These are phyloP conservation scores for Kwoniella sp. DNA, from an alignment of 768 basidiomycete genomes.

Conservation along the genomic window DNA sequence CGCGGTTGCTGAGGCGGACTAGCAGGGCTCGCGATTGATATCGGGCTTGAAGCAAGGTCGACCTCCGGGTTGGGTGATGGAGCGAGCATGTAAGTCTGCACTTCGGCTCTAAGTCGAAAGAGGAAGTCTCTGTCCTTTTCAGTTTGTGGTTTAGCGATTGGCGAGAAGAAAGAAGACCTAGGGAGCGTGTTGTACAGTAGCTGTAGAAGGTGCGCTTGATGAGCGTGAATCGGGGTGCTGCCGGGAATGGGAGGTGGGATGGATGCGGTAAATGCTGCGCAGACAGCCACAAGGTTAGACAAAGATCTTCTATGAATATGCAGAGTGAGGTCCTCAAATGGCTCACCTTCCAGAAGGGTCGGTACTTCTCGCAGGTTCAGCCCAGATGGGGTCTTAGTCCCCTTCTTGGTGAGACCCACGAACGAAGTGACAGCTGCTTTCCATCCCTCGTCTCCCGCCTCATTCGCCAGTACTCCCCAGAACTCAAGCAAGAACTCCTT, in stretches of 20 bases:
- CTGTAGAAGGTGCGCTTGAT: constrained; percentile 45
- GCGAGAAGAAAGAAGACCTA: constrained; percentile 36
- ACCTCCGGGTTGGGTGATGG: constrained; percentile 26
- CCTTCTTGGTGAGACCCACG: constrained; percentile 44
- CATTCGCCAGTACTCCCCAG: constrained; percentile 46
- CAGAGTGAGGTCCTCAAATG: not conserved
- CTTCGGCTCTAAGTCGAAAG: constrained; percentile 43
- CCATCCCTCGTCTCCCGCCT: constrained; percentile 50
- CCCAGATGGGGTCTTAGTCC: constrained; percentile 49
- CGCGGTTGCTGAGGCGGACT: not conserved
- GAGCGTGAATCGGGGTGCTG: constrained; percentile 26
- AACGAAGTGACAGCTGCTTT: constrained; percentile 26
- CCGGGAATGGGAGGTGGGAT: constrained; percentile 25
- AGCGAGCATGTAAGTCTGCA: constrained; percentile 42
- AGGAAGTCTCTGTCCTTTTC: constrained; percentile 48
- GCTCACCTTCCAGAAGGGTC: constrained; percentile 47
- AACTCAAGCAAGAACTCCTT: constrained; percentile 53
- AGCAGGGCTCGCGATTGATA: constrained; percentile 3
- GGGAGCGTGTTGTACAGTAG: constrained; percentile 39
- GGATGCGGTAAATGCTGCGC: constrained; percentile 34
- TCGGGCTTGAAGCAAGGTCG: constrained; percentile 12
- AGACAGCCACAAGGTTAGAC: not conserved
- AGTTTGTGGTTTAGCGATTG: constrained; percentile 32
- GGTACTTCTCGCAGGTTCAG: constrained; percentile 51
- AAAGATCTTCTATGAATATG: not conserved